Conservation (phyloP, 2,329 filamentous ascomycete species). For the Cryphonectria naterciae region DNA sequence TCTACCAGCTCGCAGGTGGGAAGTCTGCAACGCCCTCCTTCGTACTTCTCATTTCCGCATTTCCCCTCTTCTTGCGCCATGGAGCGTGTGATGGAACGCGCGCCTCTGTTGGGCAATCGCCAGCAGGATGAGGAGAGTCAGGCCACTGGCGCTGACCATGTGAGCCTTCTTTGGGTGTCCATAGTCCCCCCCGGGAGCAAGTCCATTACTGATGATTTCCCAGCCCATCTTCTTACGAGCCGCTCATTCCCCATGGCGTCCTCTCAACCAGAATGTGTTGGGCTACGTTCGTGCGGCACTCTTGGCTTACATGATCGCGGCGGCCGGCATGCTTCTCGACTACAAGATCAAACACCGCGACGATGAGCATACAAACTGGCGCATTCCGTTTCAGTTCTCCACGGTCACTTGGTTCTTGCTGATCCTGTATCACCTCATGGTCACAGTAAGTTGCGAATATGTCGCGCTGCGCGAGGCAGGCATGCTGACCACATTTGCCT, state of each 20-base stretch:
- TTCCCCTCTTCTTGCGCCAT: constrained; percentile 23
- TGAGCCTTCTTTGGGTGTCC: constrained; percentile 29
- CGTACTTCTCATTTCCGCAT: constrained; percentile 25
- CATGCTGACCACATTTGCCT: neutral
- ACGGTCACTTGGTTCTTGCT: constrained; percentile 48
- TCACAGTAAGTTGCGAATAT: constrained; percentile 46
- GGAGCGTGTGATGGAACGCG: constrained; percentile 30
- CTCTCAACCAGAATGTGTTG: constrained; percentile 50
- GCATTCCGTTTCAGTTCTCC: constrained; percentile 55
- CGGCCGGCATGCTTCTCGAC: constrained; percentile 47
- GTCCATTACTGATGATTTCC: constrained; percentile 26
- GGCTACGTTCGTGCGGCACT: constrained; percentile 48
- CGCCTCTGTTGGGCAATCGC: constrained; percentile 29
- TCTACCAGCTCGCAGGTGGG: constrained; percentile 3
- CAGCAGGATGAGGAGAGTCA: constrained; percentile 28
- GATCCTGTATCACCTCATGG: constrained; percentile 50
- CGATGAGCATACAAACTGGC: constrained; percentile 45
- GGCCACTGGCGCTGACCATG: constrained; percentile 35
- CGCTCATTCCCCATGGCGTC: constrained; percentile 55
- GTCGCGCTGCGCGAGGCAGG: too few species aligned
- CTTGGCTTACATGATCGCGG: constrained; percentile 48
- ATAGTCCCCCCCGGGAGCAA: neutral
- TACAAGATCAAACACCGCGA: constrained; percentile 49
- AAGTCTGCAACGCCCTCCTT: constrained; percentile 11
- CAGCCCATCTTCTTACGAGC: constrained; percentile 57